Base-by-base conservation (phyloP, 768 basidiomycete species). In the Russula olivacea region DNA sequence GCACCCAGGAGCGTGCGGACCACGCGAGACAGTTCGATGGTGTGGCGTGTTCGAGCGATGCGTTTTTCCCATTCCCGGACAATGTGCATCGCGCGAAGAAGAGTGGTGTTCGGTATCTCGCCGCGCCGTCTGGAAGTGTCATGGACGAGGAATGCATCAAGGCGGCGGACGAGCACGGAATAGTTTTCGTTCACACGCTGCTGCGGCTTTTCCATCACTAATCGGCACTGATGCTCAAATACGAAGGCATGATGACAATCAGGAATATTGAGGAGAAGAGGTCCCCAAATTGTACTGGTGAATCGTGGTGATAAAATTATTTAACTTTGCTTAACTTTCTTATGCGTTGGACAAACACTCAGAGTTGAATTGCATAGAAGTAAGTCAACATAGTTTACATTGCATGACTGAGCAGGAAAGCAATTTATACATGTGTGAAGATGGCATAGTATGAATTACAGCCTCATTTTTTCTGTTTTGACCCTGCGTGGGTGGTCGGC, bases 21-120 rank as follows among this genome's bases (percentile, higher is more conserved):
- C 95, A 93, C 83, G 84, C 83, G 55, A 74, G 69, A 51, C 77
- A 87, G 76, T 77, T 98, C 61, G 86, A 88, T 63, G 90, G 85
- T 23, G 96, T 98, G 55, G 86, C 90, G 7, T 96, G 97, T 76
- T 91, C 91, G 36, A 94, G 92, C 64, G 97, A 99, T 68, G 97
- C 96, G 55, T 99, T 99, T 83, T 98, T 98, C 93, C 97, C 97
- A 19, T 98, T 98, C 85, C 83, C 96, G 14, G 97, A 99, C 72
- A 99, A 98, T 69, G 96, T 99, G 38, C 91, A 98, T 72, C 81
- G 97, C 50, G 91, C 93, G 55, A 81, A 83, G 74, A 88, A 90
- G 80, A 95, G 93, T 65, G 97, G 97, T 0, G 95, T 93, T 54
- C 84, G 77, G 72, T 98, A 97, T 75, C 80, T 99, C 52, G 93